Base-by-base conservation (phyloP, 2,329 filamentous ascomycete species). In the Fusarium mundagurra region DNA sequence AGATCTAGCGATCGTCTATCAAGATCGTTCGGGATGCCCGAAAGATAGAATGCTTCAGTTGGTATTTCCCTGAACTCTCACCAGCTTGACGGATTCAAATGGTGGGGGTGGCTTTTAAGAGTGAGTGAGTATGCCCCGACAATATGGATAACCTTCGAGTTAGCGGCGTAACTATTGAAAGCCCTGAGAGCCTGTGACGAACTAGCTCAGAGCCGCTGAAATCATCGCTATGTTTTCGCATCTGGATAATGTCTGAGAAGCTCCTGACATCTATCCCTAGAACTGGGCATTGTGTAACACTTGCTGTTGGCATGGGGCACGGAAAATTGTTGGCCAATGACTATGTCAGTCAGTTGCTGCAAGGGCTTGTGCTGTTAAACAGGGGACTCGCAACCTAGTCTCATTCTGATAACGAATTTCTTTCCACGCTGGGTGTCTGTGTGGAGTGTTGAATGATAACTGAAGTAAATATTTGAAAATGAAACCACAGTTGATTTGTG, bases 311-410 rank as follows among this genome's bases (percentile, higher is more conserved):
- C 39, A 58, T 24, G 33, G 44, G 65, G 71, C 45, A 60, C 48
- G 66, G 71, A 65, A 67, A 67, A 71, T 72, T 71, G 73, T 62
- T 66, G 34, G 63, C 71, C 71, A 74, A 71, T 67, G 51, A 47
- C n/a, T 60, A 41, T 73, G 31, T 20, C 34, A 54, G 58, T 53
- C 43, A 67, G 53, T 59, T 47, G 24, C 48, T 55, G 66, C 66
- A 69, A 63, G 43, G 66, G 64, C 18, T 38, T 29, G 24, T 22
- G 34, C 24, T 62, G 31, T 33, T 34, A 27, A 33, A 38, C 27
- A 45, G 58, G 43, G 38, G 48, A 59, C 39, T 57, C 64, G 64
- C 57, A 69, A 54, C 20, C 65, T 69, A 68, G 47, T 64, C 66
- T 69, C 27, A 43, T 55, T 58, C 39, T 71, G 61, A 53, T 61